Evolutionary conservation across 1,284 basidiomycete genomes (phyloP), one percentile per base, ranked within the genome.

Genomic region (Leccinum fallax): DNA sequence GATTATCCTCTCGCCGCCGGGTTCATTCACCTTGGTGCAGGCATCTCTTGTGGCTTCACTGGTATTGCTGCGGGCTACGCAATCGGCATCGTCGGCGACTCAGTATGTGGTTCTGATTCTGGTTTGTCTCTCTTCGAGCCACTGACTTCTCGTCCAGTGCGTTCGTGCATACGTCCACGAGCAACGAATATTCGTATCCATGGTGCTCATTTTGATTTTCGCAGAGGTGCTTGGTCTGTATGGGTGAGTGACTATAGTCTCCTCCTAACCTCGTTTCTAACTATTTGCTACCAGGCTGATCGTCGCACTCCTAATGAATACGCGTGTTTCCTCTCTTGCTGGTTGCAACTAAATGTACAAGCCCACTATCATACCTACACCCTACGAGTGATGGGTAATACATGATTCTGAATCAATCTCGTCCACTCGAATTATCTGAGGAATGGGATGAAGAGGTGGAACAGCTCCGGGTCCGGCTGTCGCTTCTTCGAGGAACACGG

Each of bases 21-120:
- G 48, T 97, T 97, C 77, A 85, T 97, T 53, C 97, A 99, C 76
- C 88, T 99, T 30, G 95, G 92, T 10, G 97, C 97, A 11, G 97
- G 97, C 30, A 81, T 98, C 34, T 88, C 94, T 6, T 96, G 94
- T 73, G 96, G 96, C 16, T 79, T 94, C 67, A 95, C 97, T 13
- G 97, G 97, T 62, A 78, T 99, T 53, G 92, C 95, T n/a, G 97
- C 97, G 2, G 97, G 97, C 7, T 97, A 95, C 74, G 95, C 97
- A n/a, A 97, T 99, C 74, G 97, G 97, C 34, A 87, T 92, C 64
- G 94, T 98, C 28, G 97, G 96, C 60, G 97, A 99, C 74, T 89
- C 96, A 24, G 95, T 95, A 69, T 65, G 90, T 77, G 11, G 30
- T 51, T 24, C n/a, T 59, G 11, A 30, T 49, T 24, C 21, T 58